Evolutionary conservation across 768 basidiomycete species (phyloP), one percentile per base, ranked within the genome.

Genomic region (Termitomyces sp.): DNA sequence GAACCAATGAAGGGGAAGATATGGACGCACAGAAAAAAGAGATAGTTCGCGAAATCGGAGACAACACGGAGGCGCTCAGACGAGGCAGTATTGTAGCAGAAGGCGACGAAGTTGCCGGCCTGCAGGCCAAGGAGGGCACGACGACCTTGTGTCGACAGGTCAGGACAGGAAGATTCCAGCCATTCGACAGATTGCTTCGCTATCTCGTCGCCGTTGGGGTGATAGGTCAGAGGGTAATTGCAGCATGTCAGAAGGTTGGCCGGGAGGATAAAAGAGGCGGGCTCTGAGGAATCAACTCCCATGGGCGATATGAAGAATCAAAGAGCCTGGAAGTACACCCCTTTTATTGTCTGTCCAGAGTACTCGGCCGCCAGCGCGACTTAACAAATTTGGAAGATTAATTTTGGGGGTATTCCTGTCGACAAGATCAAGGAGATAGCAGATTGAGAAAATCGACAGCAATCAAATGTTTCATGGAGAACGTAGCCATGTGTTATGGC

Each of bases 11-110:
- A 31, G 51, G 55, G 51, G 58, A 53, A 52, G 31, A 52, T 56
- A 59, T 55, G 4, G 45, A 73, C 78, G 47, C 57, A 81, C 80
- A 82, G 62, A 65, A 81, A 79, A 67, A 82, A 82, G 5, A 82
- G 71, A 56, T 81, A 82, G 60, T 76, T 81, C 82, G 88, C 80
- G 64, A 86, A 88, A 69, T 90, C 87, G 2, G 82, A 80, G 60
- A 85, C 79, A 59, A 86, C 80, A 31, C 84, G 82, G 36, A 90
- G 79, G 50, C 82, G 81, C 60, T 81, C 78, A 44, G 75, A 67
- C 18, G 80, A 71, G 22, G 81, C 73, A 24, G 77, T 78, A 56
- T 82, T 77, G 67, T 88, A 89, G 68, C 83, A 86, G 65, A 75
- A 79, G 2, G 84, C 85, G 34, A 84, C 81, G 61, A 90, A 80